Evolutionary conservation across 2,329 filamentous ascomycete species (phyloP).

Genomic region (Xylaria arbuscula): DNA sequence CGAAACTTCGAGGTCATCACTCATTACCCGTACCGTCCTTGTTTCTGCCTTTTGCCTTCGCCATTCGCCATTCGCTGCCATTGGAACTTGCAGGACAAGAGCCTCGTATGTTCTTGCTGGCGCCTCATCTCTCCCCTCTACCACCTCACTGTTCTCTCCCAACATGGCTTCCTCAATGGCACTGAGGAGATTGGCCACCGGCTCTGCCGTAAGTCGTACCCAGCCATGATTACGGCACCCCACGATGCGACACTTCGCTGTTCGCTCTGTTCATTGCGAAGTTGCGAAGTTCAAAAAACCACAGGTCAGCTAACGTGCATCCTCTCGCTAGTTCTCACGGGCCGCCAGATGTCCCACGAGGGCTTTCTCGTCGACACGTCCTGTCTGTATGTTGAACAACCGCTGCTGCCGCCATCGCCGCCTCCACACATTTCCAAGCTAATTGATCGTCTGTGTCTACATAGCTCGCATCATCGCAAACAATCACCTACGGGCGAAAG

Average conservation of each 20-base stretch:
- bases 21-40: slow-evolving; percentile 25
- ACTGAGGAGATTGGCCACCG: slow-evolving; percentile 69
- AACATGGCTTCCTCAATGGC: slow-evolving; percentile 72
- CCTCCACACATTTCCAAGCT: slow-evolving; percentile 17
- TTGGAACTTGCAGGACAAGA: slow-evolving; percentile 51
- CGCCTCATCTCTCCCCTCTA: slow-evolving; percentile 37
- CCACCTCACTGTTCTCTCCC: slow-evolving; percentile 21
- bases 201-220: slow-evolving; percentile 63
- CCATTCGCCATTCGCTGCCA: slow-evolving; percentile 12
- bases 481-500: slow-evolving; percentile 88
- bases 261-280: not conserved
- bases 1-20: slow-evolving; percentile 48
- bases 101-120: slow-evolving; percentile 41
- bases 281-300: not conserved
- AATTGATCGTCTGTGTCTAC: slow-evolving; percentile 34
- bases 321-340: slow-evolving; percentile 67
- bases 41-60: slow-evolving; percentile 7
- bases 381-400: slow-evolving; percentile 70
- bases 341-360: slow-evolving; percentile 73
- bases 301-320: slow-evolving; percentile 28
- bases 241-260: slow-evolving; percentile 12
- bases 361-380: slow-evolving; percentile 87
- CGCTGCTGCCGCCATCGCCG: slow-evolving; percentile 13
- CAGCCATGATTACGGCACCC: slow-evolving; percentile 3
- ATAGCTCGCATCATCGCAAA: slow-evolving; percentile 87